A percentile compares a stretch with the other conserved stretches of the same genome.
phyloP scores from a whole-genome alignment of 176 grass and related monocot genomes.

The Eragrostis nindensis region DNA sequence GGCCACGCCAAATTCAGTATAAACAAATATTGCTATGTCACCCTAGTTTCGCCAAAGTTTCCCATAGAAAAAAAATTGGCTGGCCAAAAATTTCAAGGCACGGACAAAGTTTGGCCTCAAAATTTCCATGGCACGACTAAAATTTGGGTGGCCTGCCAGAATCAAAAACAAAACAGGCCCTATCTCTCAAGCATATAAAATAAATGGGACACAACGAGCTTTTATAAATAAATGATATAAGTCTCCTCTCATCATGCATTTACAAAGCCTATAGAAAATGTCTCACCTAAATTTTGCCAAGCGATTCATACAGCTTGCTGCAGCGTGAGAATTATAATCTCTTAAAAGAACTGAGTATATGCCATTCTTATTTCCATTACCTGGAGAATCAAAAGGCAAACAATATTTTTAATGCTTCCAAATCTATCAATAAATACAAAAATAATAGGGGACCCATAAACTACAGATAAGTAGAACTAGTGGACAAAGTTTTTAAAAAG shows the following conservation, averaged over 20 bases:
- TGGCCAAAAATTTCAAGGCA: neutral
- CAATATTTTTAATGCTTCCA: slow-evolving; percentile 33
- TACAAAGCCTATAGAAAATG: slow-evolving; percentile 12
- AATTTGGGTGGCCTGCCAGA: neutral
- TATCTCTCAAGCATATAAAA: neutral
- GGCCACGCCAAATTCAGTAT: neutral
- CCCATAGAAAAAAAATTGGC: neutral
- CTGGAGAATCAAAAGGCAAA: slow-evolving; percentile 54
- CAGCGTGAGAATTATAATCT: slow-evolving; percentile 99
- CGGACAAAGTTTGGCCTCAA: neutral
- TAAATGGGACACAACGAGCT: neutral
- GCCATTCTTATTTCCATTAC: slow-evolving; percentile 93
- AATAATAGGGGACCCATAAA: slow-evolving; percentile 16
- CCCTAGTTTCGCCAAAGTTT: neutral
- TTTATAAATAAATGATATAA: neutral
- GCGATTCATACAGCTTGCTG: slow-evolving; percentile 98
- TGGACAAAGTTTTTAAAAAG: slow-evolving; percentile 21
- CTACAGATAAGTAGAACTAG: neutral
- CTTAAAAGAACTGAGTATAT: slow-evolving; percentile 88
- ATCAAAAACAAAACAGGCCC: neutral
- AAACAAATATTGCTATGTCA: neutral
- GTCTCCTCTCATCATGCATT: neutral
- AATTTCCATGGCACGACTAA: neutral
- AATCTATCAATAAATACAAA: slow-evolving; percentile 18
- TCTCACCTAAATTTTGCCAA: slow-evolving; percentile 94